These are phyloP conservation scores for Meredithiella fracta DNA, from an alignment of 2,329 filamentous ascomycete genomes.

Conservation along the genomic window DNA sequence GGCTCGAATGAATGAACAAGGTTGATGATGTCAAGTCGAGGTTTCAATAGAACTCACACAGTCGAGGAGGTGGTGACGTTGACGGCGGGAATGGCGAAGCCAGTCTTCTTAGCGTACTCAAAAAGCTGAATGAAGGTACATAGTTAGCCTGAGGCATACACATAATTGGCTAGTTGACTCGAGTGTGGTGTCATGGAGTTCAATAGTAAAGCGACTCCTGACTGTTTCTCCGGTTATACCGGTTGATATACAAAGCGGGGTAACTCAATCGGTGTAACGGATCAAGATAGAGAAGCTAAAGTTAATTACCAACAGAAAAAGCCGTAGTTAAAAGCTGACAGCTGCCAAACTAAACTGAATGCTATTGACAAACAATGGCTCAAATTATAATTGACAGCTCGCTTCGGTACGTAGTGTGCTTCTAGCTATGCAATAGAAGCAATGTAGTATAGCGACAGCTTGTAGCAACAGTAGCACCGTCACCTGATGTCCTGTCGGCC, in stretches of 20 bases:
- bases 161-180: background rate
- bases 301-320: background rate
- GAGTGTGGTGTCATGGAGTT: too few species aligned
- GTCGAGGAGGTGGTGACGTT: slow-evolving; percentile 87
- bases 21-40: background rate
- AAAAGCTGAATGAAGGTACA: slow-evolving; percentile 40
- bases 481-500: too few species aligned
- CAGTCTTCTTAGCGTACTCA: slow-evolving; percentile 73
- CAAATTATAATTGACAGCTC: too few species aligned
- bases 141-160: background rate
- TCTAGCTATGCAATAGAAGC: too few species aligned
- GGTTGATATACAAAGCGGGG: background rate
- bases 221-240: too few species aligned
- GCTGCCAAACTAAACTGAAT: background rate
- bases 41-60: slow-evolving; percentile 16
- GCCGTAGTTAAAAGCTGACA: too few species aligned
- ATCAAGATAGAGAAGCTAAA: background rate
- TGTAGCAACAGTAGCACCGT: too few species aligned
- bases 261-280: background rate
- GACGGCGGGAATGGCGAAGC: slow-evolving; percentile 77
- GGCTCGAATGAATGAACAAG: background rate
- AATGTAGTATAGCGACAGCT: too few species aligned
- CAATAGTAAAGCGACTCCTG: too few species aligned
- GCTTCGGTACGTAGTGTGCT: too few species aligned
- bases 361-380: background rate